phyloP scores from a whole-genome alignment of 495 filamentous ascomycete species.

The Penicillium herquei region DNA sequence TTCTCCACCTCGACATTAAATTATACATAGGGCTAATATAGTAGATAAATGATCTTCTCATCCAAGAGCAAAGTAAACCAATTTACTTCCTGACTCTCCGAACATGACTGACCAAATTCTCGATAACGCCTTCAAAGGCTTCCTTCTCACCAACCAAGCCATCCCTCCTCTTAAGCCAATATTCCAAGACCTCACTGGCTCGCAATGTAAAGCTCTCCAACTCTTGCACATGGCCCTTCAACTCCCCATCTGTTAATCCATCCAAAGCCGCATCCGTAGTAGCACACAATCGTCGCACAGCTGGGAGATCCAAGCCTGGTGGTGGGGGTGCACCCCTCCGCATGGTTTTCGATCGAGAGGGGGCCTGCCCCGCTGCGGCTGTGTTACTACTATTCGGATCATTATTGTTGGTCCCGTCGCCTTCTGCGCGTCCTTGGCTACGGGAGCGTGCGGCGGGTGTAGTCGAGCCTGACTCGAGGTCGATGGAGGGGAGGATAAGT shows the following conservation, averaged over 20 bases:
- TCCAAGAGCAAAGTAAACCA: background rate
- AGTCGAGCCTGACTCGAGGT: conserved; percentile 42
- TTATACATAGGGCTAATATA: conserved; percentile 21
- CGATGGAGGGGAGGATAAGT: conserved; percentile 84
- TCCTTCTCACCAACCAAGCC: conserved; percentile 86
- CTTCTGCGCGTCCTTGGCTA: conserved; percentile 43
- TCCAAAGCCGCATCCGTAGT: conserved; percentile 79
- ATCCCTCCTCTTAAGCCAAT: conserved; percentile 84
- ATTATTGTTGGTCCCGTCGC: conserved; percentile 36
- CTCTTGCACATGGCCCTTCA: conserved; percentile 68
- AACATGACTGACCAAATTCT: conserved; percentile 94
- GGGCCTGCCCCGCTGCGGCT: conserved; percentile 34
- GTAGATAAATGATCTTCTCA: background rate
- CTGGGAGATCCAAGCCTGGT: conserved; percentile 76
- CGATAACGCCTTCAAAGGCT: conserved; percentile 96
- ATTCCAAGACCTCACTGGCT: conserved; percentile 77
- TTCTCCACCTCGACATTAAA: conserved; percentile 20
- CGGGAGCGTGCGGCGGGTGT: conserved; percentile 36
- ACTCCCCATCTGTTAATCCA: conserved; percentile 73
- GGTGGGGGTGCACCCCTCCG: conserved; percentile 59
- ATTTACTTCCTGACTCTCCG: conserved; percentile 74
- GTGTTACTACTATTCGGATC: conserved; percentile 20
- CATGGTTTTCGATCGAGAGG: conserved; percentile 37
- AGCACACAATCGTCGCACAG: conserved; percentile 72
- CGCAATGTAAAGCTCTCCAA: conserved; percentile 64